Evolutionary conservation across 345 rosid species (phyloP).

Genomic region (Arabis hirsuta): DNA sequence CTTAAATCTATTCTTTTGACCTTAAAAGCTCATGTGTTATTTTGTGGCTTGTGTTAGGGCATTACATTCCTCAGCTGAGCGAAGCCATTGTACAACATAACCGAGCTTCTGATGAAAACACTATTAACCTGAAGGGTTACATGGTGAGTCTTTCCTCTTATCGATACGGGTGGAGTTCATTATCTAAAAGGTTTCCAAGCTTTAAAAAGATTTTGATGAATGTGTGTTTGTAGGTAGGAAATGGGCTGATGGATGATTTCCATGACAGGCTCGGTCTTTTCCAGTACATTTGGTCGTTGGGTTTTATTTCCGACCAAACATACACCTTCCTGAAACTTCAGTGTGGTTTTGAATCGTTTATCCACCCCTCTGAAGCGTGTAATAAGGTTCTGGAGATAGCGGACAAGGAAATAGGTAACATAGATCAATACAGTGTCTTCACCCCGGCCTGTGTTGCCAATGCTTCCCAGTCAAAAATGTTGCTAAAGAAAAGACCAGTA

Average conservation of each 20-base stretch:
- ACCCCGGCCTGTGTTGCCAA: slow-evolving; percentile 72
- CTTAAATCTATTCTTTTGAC: not conserved
- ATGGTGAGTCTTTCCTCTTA: slow-evolving; percentile 58
- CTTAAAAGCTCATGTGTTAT: not conserved
- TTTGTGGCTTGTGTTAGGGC: slow-evolving; percentile 56
- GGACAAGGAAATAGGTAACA: slow-evolving; percentile 68
- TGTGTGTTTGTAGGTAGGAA: slow-evolving; percentile 75
- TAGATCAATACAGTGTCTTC: slow-evolving; percentile 87
- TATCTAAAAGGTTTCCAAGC: not conserved
- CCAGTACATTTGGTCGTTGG: slow-evolving; percentile 85
- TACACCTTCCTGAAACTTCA: slow-evolving; percentile 62
- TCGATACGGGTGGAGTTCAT: not conserved
- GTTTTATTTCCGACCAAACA: slow-evolving; percentile 88
- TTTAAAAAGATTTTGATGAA: slow-evolving; percentile 19
- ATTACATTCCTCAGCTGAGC: slow-evolving; percentile 95
- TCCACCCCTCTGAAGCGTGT: slow-evolving; percentile 72
- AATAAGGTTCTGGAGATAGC: slow-evolving; percentile 58
- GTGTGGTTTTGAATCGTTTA: slow-evolving; percentile 73
- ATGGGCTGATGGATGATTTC: slow-evolving; percentile 87
- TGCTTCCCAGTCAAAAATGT: slow-evolving; percentile 56
- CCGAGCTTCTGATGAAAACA: slow-evolving; percentile 45
- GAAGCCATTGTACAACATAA: slow-evolving; percentile 71
- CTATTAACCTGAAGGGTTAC: slow-evolving; percentile 83
- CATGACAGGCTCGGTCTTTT: slow-evolving; percentile 79
- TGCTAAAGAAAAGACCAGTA: slow-evolving; percentile 66